These are phyloP conservation scores for Tremella mesenterica DNA, from an alignment of 768 basidiomycete species.

Conservation along the genomic window DNA sequence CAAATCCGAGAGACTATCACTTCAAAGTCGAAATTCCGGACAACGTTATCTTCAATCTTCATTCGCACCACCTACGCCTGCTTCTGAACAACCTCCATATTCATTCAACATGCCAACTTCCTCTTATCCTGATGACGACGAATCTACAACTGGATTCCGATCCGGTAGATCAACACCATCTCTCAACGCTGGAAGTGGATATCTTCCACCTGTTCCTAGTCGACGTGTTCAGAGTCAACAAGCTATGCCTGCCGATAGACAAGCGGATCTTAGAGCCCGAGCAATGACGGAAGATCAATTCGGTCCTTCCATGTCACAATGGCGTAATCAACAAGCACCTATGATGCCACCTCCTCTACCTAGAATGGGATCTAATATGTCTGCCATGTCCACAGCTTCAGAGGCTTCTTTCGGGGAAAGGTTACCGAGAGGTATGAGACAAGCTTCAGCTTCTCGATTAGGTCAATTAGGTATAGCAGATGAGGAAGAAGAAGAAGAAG, in stretches of 20 bases:
- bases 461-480: constrained; percentile 17
- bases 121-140: constrained; percentile 48
- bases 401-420: constrained; percentile 32
- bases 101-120: constrained; percentile 4
- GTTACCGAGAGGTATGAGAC: constrained; percentile 1
- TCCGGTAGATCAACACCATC: constrained; percentile 34
- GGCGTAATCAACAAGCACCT: constrained; percentile 52
- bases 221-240: constrained; percentile 54
- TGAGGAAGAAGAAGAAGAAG: constrained; percentile 28
- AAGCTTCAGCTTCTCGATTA: constrained; percentile 11
- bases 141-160: constrained; percentile 8
- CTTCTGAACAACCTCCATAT: constrained; percentile 32
- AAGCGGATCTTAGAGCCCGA: constrained; percentile 52
- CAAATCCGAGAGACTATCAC: constrained; percentile 47
- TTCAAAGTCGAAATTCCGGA: constrained; percentile 44
- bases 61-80: constrained; percentile 38
- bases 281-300: constrained; percentile 63
- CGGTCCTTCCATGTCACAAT: constrained; percentile 57
- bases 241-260: constrained; percentile 56
- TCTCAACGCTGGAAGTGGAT: constrained; percentile 7
- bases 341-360: constrained; percentile 38
- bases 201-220: constrained; percentile 52
- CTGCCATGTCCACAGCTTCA: constrained; percentile 30
- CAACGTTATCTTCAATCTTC: constrained; percentile 44
- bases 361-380: constrained; percentile 36